Evolutionary conservation across 164 flowering plant species (phyloP).

Genomic region (Vitis rupestris): DNA sequence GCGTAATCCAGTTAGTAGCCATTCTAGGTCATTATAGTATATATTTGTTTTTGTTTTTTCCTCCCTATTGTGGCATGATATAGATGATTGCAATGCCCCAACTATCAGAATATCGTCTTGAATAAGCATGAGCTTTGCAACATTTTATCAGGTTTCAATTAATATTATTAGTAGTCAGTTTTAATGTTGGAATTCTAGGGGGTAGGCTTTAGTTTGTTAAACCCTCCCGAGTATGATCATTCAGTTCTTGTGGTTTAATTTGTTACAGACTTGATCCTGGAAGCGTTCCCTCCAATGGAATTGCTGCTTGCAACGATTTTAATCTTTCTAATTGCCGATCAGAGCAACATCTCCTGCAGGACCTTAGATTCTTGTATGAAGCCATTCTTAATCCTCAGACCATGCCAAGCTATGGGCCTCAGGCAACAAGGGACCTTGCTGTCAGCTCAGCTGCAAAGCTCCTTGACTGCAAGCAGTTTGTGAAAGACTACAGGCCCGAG

Average conservation of each 20-base stretch:
- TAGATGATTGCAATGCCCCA: too few relatives aligned
- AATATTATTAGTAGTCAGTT: too few relatives aligned
- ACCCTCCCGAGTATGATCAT: neutral
- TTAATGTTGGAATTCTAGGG: too few relatives aligned
- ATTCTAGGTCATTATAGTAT: too few relatives aligned
- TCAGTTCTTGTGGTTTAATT: neutral
- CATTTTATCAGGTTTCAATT: too few relatives aligned
- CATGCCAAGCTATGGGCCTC: constrained; percentile 34
- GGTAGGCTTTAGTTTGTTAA: too few relatives aligned
- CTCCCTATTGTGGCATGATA: too few relatives aligned
- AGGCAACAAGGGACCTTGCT: constrained; percentile 23
- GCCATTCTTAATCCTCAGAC: constrained; percentile 52
- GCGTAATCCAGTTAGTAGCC: too few relatives aligned
- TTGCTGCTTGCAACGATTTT: neutral
- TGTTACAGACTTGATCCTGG: constrained; percentile 46
- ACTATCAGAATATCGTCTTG: too few relatives aligned
- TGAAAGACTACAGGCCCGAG: constrained; percentile 55
- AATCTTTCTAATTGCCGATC: constrained; percentile 25
- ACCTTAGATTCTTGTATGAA: constrained; percentile 50
- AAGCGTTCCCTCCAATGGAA: neutral
- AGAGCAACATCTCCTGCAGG: constrained; percentile 41
- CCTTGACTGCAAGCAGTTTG: constrained; percentile 83
- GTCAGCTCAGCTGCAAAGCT: constrained; percentile 47
- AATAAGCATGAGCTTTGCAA: too few relatives aligned
- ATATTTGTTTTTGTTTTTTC: too few relatives aligned